These are phyloP conservation scores for Crithidia fasciculata DNA, from an alignment of 208 protist species.

Conservation along the genomic window DNA sequence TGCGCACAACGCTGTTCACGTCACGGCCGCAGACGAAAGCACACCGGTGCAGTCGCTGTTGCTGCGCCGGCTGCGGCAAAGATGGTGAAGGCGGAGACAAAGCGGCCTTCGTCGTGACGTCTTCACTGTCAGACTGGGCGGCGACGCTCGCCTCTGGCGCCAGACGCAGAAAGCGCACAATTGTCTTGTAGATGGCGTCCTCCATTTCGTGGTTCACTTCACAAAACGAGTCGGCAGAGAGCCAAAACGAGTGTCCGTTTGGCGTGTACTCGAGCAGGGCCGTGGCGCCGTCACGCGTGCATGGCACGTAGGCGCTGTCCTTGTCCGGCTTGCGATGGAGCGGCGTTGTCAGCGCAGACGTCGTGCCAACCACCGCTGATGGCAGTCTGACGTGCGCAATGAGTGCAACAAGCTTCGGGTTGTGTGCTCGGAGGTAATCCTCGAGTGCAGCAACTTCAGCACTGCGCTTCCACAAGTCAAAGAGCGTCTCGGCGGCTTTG, in stretches of 20 bases:
- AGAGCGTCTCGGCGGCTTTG: slow-evolving; percentile 23
- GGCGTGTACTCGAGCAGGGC: slow-evolving; percentile 44
- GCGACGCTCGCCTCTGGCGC: neutral
- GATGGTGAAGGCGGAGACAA: no score
- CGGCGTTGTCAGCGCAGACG: neutral
- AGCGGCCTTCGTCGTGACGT: no score
- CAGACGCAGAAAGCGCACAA: slow-evolving; percentile 38
- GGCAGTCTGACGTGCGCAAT: slow-evolving; percentile 41
- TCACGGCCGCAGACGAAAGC: slow-evolving; percentile 50
- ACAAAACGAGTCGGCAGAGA: slow-evolving; percentile 55
- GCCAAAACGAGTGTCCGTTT: slow-evolving; percentile 34
- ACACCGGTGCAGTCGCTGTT: neutral
- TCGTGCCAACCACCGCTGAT: neutral
- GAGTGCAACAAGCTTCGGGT: slow-evolving; percentile 29
- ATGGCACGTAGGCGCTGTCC: slow-evolving; percentile 35
- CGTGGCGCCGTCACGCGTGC: slow-evolving; percentile 12
- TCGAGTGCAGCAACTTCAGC: slow-evolving; percentile 28
- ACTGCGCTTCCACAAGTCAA: slow-evolving; percentile 33
- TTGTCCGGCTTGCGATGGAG: slow-evolving; percentile 41
- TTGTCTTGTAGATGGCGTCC: slow-evolving; percentile 44
- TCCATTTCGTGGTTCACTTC: slow-evolving; percentile 64
- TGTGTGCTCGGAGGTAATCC: slow-evolving; percentile 6
- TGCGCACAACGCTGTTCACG: slow-evolving; percentile 41
- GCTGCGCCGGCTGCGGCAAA: no score
- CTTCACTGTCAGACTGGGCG: neutral